Evolutionary conservation across 1,284 basidiomycete species (phyloP).

Genomic region (Microbotryum lychnidis-dioicae): DNA sequence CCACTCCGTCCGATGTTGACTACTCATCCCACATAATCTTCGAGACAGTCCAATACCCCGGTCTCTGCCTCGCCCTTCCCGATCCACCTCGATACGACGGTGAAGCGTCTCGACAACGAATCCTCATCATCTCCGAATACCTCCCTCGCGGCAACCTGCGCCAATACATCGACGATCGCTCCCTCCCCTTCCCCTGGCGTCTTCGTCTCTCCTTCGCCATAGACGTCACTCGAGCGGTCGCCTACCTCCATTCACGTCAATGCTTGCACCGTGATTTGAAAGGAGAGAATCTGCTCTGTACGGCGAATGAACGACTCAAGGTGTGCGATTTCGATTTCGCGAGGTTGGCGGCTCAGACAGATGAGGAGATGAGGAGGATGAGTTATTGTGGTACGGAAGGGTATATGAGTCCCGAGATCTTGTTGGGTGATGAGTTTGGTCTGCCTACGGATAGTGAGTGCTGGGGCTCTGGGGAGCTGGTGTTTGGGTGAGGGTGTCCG

Average conservation of each 20-base stretch:
- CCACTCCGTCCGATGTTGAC: too few species aligned
- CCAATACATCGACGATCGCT: constrained; percentile 69
- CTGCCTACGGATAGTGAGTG: constrained; percentile 63
- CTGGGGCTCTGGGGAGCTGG: too few species aligned
- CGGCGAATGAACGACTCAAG: constrained; percentile 85
- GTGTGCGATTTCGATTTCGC: constrained; percentile 80
- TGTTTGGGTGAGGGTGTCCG: neutral
- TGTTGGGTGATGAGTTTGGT: constrained; percentile 82
- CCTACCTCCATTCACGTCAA: constrained; percentile 89
- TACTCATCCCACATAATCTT: too few species aligned
- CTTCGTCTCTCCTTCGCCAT: constrained; percentile 87
- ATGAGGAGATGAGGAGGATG: constrained; percentile 79
- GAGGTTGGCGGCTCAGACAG: constrained; percentile 81
- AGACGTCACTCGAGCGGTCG: constrained; percentile 86
- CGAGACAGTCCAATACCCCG: constrained; percentile 68
- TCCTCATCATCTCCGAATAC: constrained; percentile 33
- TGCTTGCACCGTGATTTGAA: constrained; percentile 72
- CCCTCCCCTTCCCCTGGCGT: constrained; percentile 73
- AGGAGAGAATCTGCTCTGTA: constrained; percentile 92
- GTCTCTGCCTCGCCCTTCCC: constrained; percentile 75
- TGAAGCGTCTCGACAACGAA: constrained; percentile 8
- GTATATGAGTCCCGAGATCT: constrained; percentile 72
- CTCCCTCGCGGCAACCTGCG: constrained; percentile 60
- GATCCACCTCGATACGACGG: constrained; percentile 39
- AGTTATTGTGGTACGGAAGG: constrained; percentile 93